Evolutionary conservation across 2,329 filamentous ascomycete species (phyloP), one percentile per base, ranked within the genome.

Genomic region (Hymenoscyphus repandus): DNA sequence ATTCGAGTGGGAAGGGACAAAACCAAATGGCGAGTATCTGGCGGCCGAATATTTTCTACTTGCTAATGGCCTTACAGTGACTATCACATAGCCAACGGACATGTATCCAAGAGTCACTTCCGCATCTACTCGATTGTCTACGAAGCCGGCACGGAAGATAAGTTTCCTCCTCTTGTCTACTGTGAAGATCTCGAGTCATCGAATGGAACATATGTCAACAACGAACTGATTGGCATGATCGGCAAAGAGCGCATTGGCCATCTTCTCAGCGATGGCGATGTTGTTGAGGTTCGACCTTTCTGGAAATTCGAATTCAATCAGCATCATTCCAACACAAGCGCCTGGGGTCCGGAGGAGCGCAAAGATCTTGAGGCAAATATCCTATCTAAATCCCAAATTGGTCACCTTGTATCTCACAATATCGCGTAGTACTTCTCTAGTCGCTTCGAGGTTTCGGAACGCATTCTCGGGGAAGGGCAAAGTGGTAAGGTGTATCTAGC

Each of bases 91-190:
- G 57, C 69, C 2, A 64, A 70, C 52, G 55, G 61, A 0, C 47
- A 56, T 9, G 69, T 82, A 17, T 82, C 79, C 1, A 72, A 76
- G 46, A 69, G 72, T 22, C 78, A 82, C 48, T 76, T 78, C 55
- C 74, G 80, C 56, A 67, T 82, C 31, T 82, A 80, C 60, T 74
- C 74, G 1, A 66, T 82, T 37, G 61, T 73, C 9, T 79, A 79
- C 53, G 76, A 80, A 18, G 60, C 66, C 15, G 58, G 62, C 17
- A 42, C 58, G n/a, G 27, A 50, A 5, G 27, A 31, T 30, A 47
- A 56, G 9, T 51, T 58, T 18, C 62, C 59, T 12, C 67, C 69
- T 4, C 64, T 79, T 48, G 64, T 82, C 37, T 82, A 80, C 55
- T 76, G 80, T 27, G 74, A 78, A 12, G 79, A 83, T 56, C 72